A percentile compares a stretch with the other conserved stretches of the same genome.
These are phyloP conservation scores for Xylariaceae sp. DNA, from an alignment of 2,329 filamentous ascomycete genomes.

Conservation along the genomic window DNA sequence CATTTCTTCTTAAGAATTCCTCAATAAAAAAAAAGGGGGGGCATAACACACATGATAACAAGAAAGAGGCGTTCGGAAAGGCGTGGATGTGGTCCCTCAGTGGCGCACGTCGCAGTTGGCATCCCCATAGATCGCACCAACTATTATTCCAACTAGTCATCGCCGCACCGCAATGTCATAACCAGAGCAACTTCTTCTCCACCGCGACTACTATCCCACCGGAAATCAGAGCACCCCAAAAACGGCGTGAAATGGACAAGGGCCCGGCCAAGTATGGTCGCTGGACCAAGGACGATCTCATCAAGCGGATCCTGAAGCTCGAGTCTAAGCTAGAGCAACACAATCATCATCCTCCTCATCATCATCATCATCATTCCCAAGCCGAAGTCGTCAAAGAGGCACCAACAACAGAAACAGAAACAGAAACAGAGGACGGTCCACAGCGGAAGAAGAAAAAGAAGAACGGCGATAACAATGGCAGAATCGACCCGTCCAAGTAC, in stretches of 20 bases:
- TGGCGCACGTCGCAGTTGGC: constrained; percentile 23
- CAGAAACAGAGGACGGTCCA: constrained; percentile 34
- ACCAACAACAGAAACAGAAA: constrained; percentile 32
- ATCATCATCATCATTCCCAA: neutral
- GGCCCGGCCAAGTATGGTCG: constrained; percentile 48
- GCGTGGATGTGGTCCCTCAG: constrained; percentile 25
- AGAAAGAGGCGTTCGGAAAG: neutral
- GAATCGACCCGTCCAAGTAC: constrained; percentile 75
- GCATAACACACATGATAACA: too few species aligned
- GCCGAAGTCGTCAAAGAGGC: neutral
- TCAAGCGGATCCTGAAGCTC: constrained; percentile 61
- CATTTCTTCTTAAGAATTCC: neutral
- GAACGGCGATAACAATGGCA: constrained; percentile 40
- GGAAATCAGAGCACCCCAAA: neutral
- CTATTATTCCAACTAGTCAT: neutral
- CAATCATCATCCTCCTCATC: neutral
- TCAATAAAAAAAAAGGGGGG: too few species aligned
- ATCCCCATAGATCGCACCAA: constrained; percentile 14
- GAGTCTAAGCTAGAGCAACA: constrained; percentile 47
- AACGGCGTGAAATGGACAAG: constrained; percentile 23
- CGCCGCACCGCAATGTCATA: constrained; percentile 5
- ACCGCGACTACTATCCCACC: constrained; percentile 13
- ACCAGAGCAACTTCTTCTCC: constrained; percentile 20
- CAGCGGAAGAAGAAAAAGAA: constrained; percentile 41
- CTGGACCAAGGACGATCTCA: constrained; percentile 64